Conservation (phyloP, 768 basidiomycete species). For the Thelephora aurantiotincta region DNA sequence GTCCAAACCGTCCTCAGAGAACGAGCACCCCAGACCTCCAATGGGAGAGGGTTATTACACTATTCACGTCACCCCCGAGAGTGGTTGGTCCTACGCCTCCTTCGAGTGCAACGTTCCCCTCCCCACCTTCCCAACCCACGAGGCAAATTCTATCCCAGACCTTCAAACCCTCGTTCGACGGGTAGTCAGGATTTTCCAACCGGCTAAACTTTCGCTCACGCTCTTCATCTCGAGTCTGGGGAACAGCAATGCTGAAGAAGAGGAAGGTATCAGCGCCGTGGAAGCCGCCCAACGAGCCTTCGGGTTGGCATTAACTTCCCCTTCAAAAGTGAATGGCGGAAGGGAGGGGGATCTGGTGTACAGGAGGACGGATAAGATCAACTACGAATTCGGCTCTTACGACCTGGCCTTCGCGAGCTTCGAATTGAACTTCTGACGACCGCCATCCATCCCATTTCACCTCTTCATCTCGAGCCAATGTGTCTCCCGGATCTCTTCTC, state of each 20-base stretch:
- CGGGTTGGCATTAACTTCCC: slow-evolving; percentile 40
- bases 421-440: slow-evolving; percentile 28
- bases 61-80: slow-evolving; percentile 96
- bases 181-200: slow-evolving; percentile 89
- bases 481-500: too few species aligned
- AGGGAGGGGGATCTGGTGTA: slow-evolving; percentile 25
- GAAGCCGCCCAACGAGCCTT: slow-evolving; percentile 69
- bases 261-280: slow-evolving; percentile 38
- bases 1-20: slow-evolving; percentile 24
- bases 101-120: slow-evolving; percentile 97
- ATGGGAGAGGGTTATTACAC: slow-evolving; percentile 87
- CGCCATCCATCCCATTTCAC: too few species aligned
- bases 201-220: slow-evolving; percentile 72
- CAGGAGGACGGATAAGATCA: slow-evolving; percentile 88
- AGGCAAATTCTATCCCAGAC: slow-evolving; percentile 43
- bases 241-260: slow-evolving; percentile 26
- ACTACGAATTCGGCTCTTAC: slow-evolving; percentile 93
- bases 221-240: slow-evolving; percentile 73
- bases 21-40: slow-evolving; percentile 12
- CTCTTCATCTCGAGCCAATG: too few species aligned
- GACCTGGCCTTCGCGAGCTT: slow-evolving; percentile 85
- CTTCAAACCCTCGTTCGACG: slow-evolving; percentile 71
- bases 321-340: slow-evolving; percentile 1
- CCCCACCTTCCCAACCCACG: slow-evolving; percentile 20
- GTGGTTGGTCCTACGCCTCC: slow-evolving; percentile 95